Percentiles rank a stretch among this genome's conserved stretches.
phyloP scores from a whole-genome alignment of 2,329 filamentous ascomycete genomes.

The Aspergillus bombycis region DNA sequence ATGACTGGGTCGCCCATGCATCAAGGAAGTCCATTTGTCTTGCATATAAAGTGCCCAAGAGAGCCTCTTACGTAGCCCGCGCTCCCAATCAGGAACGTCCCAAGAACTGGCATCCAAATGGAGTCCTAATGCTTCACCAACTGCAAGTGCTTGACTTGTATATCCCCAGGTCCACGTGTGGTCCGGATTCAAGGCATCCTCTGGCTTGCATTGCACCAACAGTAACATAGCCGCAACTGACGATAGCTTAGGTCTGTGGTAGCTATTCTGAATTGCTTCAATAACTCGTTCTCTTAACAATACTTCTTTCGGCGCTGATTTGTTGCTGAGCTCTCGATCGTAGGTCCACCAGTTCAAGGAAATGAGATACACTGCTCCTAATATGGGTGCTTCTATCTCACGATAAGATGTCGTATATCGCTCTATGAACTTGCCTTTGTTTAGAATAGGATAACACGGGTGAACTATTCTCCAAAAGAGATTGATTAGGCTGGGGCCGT shows the following conservation, averaged over 20 bases:
- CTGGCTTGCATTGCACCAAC: slow-evolving; percentile 1
- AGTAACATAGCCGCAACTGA: neutral
- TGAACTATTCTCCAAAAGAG: slow-evolving; percentile 1
- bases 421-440: neutral
- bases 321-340: neutral
- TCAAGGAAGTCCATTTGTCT: slow-evolving; percentile 57
- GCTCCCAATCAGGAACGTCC: slow-evolving; percentile 55
- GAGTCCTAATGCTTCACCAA: neutral
- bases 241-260: neutral
- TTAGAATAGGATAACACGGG: neutral
- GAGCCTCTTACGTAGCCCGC: slow-evolving; percentile 62
- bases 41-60: slow-evolving; percentile 69
- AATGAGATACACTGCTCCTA: slow-evolving; percentile 1
- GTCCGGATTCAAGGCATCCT: slow-evolving; percentile 1
- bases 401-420: neutral
- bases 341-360: neutral
- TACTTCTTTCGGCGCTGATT: neutral
- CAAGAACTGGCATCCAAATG: neutral
- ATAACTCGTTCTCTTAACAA: neutral
- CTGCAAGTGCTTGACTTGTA: neutral
- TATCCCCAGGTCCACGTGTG: slow-evolving; percentile 5
- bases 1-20: slow-evolving; percentile 55
- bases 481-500: neutral
- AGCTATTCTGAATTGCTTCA: neutral
- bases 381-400: neutral